Evolutionary conservation across 257 asterid species (phyloP).

Genomic region (Capsicum pubescens): DNA sequence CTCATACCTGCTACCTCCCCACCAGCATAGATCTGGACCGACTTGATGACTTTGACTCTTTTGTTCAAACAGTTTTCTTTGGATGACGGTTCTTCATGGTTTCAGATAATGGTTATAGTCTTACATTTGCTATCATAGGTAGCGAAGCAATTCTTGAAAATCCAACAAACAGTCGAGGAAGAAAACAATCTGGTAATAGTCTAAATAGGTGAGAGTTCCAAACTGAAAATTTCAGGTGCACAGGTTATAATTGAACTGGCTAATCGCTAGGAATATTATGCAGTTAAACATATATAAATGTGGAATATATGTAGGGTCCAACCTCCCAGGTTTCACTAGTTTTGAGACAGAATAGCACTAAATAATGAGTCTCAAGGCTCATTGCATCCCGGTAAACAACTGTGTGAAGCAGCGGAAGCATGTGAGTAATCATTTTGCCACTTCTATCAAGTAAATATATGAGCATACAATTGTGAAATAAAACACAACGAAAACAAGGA

Average conservation of each 20-base stretch:
- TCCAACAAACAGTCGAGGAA: slow-evolving; percentile 34
- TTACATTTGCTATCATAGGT: neutral
- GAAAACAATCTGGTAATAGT: slow-evolving; percentile 26
- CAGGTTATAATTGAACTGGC: neutral
- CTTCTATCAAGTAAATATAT: neutral
- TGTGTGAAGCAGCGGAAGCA: neutral
- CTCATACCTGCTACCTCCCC: slow-evolving; percentile 7
- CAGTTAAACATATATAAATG: neutral
- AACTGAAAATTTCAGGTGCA: neutral
- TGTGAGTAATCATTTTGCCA: slow-evolving; percentile 6
- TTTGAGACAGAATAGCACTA: slow-evolving; percentile 19
- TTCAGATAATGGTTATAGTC: neutral
- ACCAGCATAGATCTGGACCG: neutral
- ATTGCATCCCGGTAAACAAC: neutral
- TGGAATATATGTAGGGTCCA: neutral
- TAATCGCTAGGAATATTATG: neutral
- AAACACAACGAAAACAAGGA: neutral
- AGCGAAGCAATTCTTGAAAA: slow-evolving; percentile 17
- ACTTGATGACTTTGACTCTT: slow-evolving; percentile 5
- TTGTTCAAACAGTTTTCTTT: neutral
- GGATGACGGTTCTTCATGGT: neutral
- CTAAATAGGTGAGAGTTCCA: neutral
- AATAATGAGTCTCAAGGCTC: slow-evolving; percentile 6
- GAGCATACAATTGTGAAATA: neutral
- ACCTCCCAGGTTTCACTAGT: neutral